A percentile compares a stretch with the other conserved stretches of the same genome.
Evolutionary conservation across 2,329 filamentous ascomycete genomes (phyloP).

Genomic region (Cytospora piceae): DNA sequence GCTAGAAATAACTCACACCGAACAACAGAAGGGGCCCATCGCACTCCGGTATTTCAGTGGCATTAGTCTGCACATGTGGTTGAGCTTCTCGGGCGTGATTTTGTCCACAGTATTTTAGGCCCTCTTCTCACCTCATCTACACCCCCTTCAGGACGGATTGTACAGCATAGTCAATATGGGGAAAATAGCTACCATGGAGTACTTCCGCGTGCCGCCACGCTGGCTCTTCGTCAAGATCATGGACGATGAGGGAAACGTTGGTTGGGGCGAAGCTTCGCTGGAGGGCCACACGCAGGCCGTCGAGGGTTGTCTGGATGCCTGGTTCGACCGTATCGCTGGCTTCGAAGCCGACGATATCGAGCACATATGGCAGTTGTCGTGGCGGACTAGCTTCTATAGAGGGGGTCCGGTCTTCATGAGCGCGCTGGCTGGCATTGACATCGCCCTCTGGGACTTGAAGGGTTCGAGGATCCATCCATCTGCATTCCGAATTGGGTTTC

Average conservation of each 20-base stretch:
- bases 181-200: slow-evolving; percentile 64
- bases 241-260: slow-evolving; percentile 59
- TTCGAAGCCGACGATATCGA: slow-evolving; percentile 70
- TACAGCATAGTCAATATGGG: slow-evolving; percentile 47
- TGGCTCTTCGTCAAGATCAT: slow-evolving; percentile 72
- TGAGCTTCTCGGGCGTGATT: neutral
- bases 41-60: neutral
- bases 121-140: neutral
- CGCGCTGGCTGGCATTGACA: slow-evolving; percentile 69
- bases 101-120: neutral
- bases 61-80: no score
- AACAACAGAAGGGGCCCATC: neutral
- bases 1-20: neutral
- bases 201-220: slow-evolving; percentile 66
- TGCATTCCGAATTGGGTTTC: rapidly evolving
- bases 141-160: neutral
- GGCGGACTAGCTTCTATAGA: slow-evolving; percentile 68
- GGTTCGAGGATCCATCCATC: slow-evolving; percentile 34
- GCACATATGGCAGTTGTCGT: slow-evolving; percentile 69
- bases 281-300: slow-evolving; percentile 68
- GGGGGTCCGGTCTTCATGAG: slow-evolving; percentile 73
- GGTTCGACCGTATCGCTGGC: slow-evolving; percentile 58
- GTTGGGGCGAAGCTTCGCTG: slow-evolving; percentile 68
- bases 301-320: slow-evolving; percentile 65
- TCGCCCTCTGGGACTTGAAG: slow-evolving; percentile 71